Conservation (phyloP, 352 stramenopile species). For the Phytophthora syringae region DNA sequence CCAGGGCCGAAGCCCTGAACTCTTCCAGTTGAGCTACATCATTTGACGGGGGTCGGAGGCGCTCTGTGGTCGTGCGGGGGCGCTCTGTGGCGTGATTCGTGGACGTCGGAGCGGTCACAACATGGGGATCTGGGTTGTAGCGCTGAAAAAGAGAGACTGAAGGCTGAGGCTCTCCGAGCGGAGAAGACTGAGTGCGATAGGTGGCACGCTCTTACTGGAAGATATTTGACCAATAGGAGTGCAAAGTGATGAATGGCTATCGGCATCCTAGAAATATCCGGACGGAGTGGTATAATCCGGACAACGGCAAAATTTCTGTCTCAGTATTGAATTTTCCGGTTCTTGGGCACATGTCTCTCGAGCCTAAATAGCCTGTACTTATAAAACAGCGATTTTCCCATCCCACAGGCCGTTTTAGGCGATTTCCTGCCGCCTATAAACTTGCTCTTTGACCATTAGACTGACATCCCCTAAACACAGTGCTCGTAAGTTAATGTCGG, state of each 20-base stretch:
- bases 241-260: neutral
- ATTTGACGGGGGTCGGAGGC: neutral
- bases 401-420: constrained; percentile 3
- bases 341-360: constrained; percentile 2
- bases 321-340: constrained; percentile 11
- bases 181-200: too few species aligned
- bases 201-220: neutral
- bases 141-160: neutral
- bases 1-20: neutral
- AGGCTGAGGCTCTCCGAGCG: neutral
- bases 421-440: neutral
- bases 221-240: neutral
- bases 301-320: neutral
- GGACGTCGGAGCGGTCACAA: too few species aligned
- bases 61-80: neutral
- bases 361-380: neutral
- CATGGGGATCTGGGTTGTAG: neutral
- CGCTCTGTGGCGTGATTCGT: neutral
- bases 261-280: neutral
- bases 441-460: too few species aligned
- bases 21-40: neutral
- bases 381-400: neutral
- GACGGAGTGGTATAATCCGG: neutral
- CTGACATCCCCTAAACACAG: too few species aligned
- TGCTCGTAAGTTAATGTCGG: too few species aligned